Conservation (phyloP, 176 grass and related monocot genomes). For the Phoenix roebelenii region DNA sequence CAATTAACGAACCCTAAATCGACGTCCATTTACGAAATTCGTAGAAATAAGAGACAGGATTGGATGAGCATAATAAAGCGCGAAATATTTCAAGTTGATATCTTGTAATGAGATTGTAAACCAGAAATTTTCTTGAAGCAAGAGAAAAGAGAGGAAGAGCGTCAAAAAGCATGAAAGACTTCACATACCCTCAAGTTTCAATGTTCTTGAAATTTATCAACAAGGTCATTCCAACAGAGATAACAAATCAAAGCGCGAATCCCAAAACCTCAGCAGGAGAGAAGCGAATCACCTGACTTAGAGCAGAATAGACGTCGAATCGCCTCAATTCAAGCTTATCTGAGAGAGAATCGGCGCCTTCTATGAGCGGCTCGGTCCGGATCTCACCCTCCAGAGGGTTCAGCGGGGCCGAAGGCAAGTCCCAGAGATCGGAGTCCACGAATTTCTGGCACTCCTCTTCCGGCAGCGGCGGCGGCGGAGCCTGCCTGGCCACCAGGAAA, state of each 20-base stretch:
- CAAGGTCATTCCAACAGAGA: neutral
- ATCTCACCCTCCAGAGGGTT: constrained; percentile 16
- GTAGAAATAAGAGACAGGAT: too few relatives aligned
- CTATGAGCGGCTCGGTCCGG: constrained; percentile 27
- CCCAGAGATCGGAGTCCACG: constrained; percentile 80
- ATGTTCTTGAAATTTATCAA: too few relatives aligned
- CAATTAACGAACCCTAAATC: too few relatives aligned
- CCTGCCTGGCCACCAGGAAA: constrained; percentile 51
- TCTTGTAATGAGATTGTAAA: too few relatives aligned
- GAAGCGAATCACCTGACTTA: constrained; percentile 44
- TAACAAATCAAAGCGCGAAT: neutral
- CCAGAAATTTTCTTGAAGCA: too few relatives aligned
- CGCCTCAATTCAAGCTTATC: constrained; percentile 36
- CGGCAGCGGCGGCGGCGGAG: constrained; percentile 35
- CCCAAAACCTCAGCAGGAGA: too few relatives aligned
- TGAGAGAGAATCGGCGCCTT: constrained; percentile 25
- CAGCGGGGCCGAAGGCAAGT: constrained; percentile 65
- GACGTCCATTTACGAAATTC: too few relatives aligned
- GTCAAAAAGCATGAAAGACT: too few relatives aligned
- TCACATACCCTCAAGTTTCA: too few relatives aligned
- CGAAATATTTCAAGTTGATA: too few relatives aligned
- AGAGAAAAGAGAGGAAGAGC: too few relatives aligned
- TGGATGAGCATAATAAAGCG: too few relatives aligned
- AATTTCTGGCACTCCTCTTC: constrained; percentile 58
- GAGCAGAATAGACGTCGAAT: constrained; percentile 45